A percentile compares a stretch with the other conserved stretches of the same genome.
phyloP scores from a whole-genome alignment of 306 rosid genomes.

The Rubus parviflorus region DNA sequence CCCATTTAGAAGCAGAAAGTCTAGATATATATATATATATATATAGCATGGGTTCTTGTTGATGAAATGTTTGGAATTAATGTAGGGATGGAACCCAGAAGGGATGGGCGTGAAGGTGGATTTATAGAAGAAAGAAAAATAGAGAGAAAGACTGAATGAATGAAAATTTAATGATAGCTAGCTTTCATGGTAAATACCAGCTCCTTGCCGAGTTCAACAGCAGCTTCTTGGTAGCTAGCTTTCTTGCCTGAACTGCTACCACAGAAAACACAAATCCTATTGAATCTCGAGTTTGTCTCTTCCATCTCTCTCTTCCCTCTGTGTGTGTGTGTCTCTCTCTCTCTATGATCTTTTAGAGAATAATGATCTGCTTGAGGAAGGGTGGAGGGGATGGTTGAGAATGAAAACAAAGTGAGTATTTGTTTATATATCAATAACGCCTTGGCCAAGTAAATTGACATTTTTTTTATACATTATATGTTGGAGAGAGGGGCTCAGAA shows the following conservation, averaged over 20 bases:
- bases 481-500: background rate
- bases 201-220: constrained; percentile 84
- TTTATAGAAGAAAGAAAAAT: background rate
- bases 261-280: constrained; percentile 92
- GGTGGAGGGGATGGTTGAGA: constrained; percentile 33
- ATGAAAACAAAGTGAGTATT: constrained; percentile 35
- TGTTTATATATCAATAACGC: constrained; percentile 26
- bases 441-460: constrained; percentile 24
- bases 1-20: background rate
- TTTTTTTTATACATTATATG: background rate
- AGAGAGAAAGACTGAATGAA: background rate
- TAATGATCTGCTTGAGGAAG: constrained; percentile 19
- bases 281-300: constrained; percentile 76
- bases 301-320: constrained; percentile 49
- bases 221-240: constrained; percentile 91
- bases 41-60: background rate
- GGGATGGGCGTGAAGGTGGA: background rate
- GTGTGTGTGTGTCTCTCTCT: constrained; percentile 20
- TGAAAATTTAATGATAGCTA: background rate
- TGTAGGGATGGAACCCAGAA: background rate
- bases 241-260: constrained; percentile 98
- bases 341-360: constrained; percentile 16
- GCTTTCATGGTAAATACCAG: constrained; percentile 47
- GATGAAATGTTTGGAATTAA: background rate
- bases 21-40: too few species aligned